Evolutionary conservation across 179 eudicot species (phyloP).

Genomic region (Drosera spatulata): DNA sequence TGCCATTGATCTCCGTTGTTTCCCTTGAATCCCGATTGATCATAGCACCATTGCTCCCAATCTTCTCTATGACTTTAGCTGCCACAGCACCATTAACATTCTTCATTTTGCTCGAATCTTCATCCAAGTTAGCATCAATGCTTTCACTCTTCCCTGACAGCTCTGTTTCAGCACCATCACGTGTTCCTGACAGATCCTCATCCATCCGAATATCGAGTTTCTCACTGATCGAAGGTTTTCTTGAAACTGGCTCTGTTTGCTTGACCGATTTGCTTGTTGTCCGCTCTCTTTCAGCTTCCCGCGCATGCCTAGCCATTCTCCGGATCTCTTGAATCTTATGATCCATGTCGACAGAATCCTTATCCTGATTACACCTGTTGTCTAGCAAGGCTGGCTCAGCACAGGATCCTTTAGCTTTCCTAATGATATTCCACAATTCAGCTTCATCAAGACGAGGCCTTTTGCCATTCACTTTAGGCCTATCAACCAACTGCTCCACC

Average conservation of each 20-base stretch:
- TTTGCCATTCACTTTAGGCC: slow-evolving; percentile 13
- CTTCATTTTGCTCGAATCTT: slow-evolving; percentile 2
- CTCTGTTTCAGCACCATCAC: too few species aligned
- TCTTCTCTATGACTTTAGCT: slow-evolving; percentile 6
- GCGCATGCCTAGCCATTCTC: too few species aligned
- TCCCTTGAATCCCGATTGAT: too few species aligned
- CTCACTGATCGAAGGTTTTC: slow-evolving; percentile 25
- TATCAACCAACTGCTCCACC: slow-evolving; percentile 18
- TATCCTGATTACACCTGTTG: neutral
- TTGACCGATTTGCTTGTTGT: too few species aligned
- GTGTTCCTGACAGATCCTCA: too few species aligned
- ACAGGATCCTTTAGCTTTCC: slow-evolving; percentile 25
- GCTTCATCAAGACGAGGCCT: slow-evolving; percentile 63
- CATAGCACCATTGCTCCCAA: neutral
- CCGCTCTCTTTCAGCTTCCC: too few species aligned
- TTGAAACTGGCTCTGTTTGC: neutral
- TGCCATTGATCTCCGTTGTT: too few species aligned
- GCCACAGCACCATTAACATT: slow-evolving; percentile 13
- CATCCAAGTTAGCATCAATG: slow-evolving; percentile 3
- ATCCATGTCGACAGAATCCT: slow-evolving; percentile 15
- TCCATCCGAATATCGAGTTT: slow-evolving; percentile 1
- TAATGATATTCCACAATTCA: slow-evolving; percentile 43
- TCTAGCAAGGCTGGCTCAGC: slow-evolving; percentile 11
- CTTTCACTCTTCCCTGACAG: too few species aligned
- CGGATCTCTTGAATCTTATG: neutral